phyloP scores from a whole-genome alignment of 176 grass and related monocot species.

The Zoysia japonica region DNA sequence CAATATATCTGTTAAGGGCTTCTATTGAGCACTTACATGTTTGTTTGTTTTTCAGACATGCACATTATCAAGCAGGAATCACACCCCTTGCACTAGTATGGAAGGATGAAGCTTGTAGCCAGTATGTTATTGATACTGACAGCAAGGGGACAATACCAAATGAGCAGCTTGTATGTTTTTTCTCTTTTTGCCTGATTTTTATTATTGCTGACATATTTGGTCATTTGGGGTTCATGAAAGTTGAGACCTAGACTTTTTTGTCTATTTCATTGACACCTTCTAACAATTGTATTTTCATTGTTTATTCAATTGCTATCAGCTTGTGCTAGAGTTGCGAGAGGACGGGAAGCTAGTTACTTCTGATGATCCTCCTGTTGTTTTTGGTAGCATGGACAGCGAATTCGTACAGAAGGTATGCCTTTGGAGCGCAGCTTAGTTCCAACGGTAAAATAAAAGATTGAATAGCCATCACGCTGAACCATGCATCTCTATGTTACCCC shows the following conservation, averaged over 20 bases:
- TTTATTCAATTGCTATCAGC: slow-evolving; percentile 54
- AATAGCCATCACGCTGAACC: neutral
- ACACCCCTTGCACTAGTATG: slow-evolving; percentile 84
- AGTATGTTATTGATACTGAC: slow-evolving; percentile 89
- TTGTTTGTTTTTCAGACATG: slow-evolving; percentile 54
- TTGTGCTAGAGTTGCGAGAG: slow-evolving; percentile 95
- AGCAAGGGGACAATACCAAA: slow-evolving; percentile 77
- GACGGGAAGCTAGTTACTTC: slow-evolving; percentile 80
- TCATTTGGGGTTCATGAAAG: neutral
- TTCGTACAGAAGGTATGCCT: slow-evolving; percentile 80
- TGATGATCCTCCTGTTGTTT: slow-evolving; percentile 81
- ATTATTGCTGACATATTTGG: slow-evolving; percentile 1
- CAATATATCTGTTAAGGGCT: neutral
- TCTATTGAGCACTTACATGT: neutral
- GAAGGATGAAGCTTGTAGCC: slow-evolving; percentile 82
- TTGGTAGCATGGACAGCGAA: slow-evolving; percentile 65
- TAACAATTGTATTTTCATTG: slow-evolving; percentile 17
- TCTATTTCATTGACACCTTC: neutral
- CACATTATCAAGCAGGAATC: slow-evolving; percentile 87
- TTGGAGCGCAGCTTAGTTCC: slow-evolving; percentile 28
- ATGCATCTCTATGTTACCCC: neutral
- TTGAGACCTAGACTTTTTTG: neutral
- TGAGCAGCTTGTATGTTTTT: slow-evolving; percentile 65
- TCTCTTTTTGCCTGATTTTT: neutral
- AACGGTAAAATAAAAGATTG: neutral